phyloP scores from a whole-genome alignment of 176 grass and related monocot species.

The Triticum timopheevii region DNA sequence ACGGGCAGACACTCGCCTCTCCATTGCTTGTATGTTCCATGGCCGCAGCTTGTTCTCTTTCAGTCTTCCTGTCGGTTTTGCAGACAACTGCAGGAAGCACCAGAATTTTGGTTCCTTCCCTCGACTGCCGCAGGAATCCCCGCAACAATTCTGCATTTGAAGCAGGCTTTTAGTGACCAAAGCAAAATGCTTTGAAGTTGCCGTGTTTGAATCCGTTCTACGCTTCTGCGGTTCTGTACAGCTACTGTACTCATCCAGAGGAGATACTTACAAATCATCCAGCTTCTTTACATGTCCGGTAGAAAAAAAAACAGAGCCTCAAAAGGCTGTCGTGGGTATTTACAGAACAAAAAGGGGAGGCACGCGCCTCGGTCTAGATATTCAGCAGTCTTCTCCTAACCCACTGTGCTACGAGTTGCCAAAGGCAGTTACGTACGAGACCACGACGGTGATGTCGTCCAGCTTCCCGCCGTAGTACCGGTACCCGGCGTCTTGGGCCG shows the following conservation, averaged over 20 bases:
- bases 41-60: too few relatives aligned
- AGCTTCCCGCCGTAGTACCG: conserved; percentile 72
- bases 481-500: conserved; percentile 64
- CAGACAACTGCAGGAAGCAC: too few relatives aligned
- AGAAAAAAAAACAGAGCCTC: not conserved
- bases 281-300: not conserved
- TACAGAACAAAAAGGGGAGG: conserved; percentile 3
- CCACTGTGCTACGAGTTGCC: not conserved
- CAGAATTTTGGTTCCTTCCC: too few relatives aligned
- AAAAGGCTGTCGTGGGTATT: not conserved
- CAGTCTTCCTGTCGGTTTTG: too few relatives aligned
- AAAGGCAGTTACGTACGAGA: conserved; percentile 53
- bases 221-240: not conserved
- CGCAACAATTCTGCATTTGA: too few relatives aligned
- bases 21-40: too few relatives aligned
- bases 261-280: conserved; percentile 5
- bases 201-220: too few relatives aligned
- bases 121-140: too few relatives aligned
- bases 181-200: not conserved
- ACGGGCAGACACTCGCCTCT: too few relatives aligned
- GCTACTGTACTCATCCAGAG: not conserved
- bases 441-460: conserved; percentile 75
- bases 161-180: not conserved
- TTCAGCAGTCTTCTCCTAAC: not conserved
- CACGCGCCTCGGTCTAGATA: not conserved